Conservation (phyloP, 2,329 filamentous ascomycete genomes). For the Raffaelea ambrosiae region DNA sequence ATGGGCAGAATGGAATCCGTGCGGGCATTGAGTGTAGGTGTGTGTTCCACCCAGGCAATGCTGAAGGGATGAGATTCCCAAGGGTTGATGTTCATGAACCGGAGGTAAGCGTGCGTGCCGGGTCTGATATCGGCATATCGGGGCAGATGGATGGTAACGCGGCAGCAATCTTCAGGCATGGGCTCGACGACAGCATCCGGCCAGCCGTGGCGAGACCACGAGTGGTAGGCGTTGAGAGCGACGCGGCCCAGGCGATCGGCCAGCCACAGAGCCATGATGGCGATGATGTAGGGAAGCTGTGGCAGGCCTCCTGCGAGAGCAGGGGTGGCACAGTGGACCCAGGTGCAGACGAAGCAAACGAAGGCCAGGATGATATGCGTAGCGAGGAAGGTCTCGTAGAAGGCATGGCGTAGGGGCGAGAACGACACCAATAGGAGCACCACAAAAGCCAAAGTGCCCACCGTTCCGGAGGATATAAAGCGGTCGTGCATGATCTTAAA, state of each 20-base stretch:
- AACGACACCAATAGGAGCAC: slow-evolving; percentile 62
- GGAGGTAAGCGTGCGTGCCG: slow-evolving; percentile 68
- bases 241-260: slow-evolving; percentile 55
- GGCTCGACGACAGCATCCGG: slow-evolving; percentile 60
- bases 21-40: slow-evolving; percentile 19
- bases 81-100: slow-evolving; percentile 54
- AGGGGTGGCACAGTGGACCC: slow-evolving; percentile 67
- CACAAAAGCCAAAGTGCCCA: slow-evolving; percentile 52
- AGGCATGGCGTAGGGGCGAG: slow-evolving; percentile 81
- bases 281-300: slow-evolving; percentile 66
- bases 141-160: slow-evolving; percentile 62
- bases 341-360: slow-evolving; percentile 61
- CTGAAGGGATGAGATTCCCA: slow-evolving; percentile 77
- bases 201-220: slow-evolving; percentile 49
- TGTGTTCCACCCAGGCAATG: slow-evolving; percentile 62
- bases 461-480: slow-evolving; percentile 51
- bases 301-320: slow-evolving; percentile 56
- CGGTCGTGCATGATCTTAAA: slow-evolving; percentile 45
- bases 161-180: slow-evolving; percentile 60
- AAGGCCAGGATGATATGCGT: slow-evolving; percentile 71
- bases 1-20: slow-evolving; percentile 18
- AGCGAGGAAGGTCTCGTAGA: slow-evolving; percentile 94
- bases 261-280: slow-evolving; percentile 69
- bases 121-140: slow-evolving; percentile 58
- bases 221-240: slow-evolving; percentile 55